phyloP scores from a whole-genome alignment of 495 filamentous ascomycete genomes.

The Xylaria bambusicola region DNA sequence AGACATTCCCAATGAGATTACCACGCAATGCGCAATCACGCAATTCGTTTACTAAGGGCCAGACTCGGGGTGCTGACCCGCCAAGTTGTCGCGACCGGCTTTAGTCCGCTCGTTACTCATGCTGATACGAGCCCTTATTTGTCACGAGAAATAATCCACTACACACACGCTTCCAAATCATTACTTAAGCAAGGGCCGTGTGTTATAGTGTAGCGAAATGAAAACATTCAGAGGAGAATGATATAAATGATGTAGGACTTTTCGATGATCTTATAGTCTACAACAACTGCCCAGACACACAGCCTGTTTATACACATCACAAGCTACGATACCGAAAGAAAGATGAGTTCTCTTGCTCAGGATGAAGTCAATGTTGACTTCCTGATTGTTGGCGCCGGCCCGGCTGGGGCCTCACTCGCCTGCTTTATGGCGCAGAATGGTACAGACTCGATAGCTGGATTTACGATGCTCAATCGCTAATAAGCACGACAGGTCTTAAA shows the following conservation, averaged over 20 bases:
- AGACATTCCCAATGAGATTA: too few relatives aligned
- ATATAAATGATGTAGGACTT: neutral
- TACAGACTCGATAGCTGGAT: conserved; percentile 21
- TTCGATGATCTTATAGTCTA: too few relatives aligned
- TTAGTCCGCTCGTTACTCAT: neutral
- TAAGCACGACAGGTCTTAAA: conserved; percentile 34
- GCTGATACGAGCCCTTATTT: neutral
- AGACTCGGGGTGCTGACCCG: too few relatives aligned
- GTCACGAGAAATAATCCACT: neutral
- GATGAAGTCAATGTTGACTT: conserved; percentile 27
- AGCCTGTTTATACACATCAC: too few relatives aligned
- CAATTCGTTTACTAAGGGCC: too few relatives aligned
- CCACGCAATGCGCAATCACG: too few relatives aligned
- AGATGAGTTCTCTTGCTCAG: conserved; percentile 6
- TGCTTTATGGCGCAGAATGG: conserved; percentile 52
- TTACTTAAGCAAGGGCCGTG: neutral
- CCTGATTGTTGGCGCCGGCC: conserved; percentile 53
- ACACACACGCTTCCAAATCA: neutral
- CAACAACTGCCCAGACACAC: too few relatives aligned
- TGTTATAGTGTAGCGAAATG: neutral
- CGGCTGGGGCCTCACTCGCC: conserved; percentile 52
- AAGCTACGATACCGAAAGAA: too few relatives aligned
- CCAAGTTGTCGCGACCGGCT: too few relatives aligned
- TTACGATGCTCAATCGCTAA: neutral
- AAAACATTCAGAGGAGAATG: neutral